Base-by-base conservation (phyloP, 495 filamentous ascomycete genomes). In the Astrothelium macrocarpum region DNA sequence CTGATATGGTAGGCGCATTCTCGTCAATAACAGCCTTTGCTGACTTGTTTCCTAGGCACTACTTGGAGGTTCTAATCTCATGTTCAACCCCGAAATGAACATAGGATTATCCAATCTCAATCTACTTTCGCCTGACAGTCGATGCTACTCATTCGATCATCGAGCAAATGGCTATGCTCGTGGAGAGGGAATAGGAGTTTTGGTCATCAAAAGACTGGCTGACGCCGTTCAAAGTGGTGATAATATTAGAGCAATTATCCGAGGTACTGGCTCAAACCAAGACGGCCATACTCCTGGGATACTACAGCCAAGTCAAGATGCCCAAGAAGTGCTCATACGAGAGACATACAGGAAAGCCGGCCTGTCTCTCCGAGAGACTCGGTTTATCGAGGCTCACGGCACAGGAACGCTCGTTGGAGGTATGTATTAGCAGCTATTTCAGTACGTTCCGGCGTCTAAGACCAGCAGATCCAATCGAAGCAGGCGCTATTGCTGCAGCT, bases 121-220 rank as follows among this genome's bases (percentile, higher is more conserved):
- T 39, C 5, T 46, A 4, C 43, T 31, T 25, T 49, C 36, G 20
- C 20, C 31, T 14, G 39, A 65, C n/a, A 53, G 63, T 5, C 28
- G 32, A 18, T 61, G 63, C 58, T 39, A 29, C 25, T 20, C 29
- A 3, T 65, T 65, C 59, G 63, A 65, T 43, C 14, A 29, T 7
- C 9, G 46, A 18, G 64, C 23, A 12, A 39, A 31, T 32, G 78
- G 78, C 0, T 81, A 80, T 59, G 66, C 61, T 3, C 72, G 72
- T 5, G 78, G 68, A 1, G 78, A 81, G 28, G 78, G 71, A 9
- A 59, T 76, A 0, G 66, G 58, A 10, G 66, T 69, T 0, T 2
- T 79, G 1, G 65, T 80, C 23, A 60, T 81, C 4, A 42, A 46
- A 23, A 3, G 18, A 3, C 3, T 46, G 3, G 10, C 14, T 3